Evolutionary conservation across 768 basidiomycete genomes (phyloP).

Genomic region (Cubamyces sp.): DNA sequence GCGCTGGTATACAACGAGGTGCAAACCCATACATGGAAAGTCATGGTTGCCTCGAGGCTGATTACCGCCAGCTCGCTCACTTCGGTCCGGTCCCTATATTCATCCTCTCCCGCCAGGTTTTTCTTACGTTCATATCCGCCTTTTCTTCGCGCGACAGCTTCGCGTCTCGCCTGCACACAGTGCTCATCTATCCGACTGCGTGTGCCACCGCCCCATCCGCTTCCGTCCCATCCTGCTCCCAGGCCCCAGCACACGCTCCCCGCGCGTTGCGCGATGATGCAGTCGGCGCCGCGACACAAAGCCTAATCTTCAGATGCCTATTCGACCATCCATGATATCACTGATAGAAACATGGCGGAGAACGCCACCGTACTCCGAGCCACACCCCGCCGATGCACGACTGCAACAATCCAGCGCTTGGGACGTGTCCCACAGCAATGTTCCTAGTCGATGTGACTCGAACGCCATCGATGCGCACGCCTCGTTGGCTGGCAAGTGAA

Average conservation of each 20-base stretch:
- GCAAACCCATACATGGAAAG: constrained; percentile 59
- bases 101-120: constrained; percentile 4
- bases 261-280: constrained; percentile 15
- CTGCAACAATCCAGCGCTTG: not conserved
- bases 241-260: constrained; percentile 13
- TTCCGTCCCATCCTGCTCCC: constrained; percentile 5
- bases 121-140: constrained; percentile 28
- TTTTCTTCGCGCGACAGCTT: not conserved
- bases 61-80: constrained; percentile 30
- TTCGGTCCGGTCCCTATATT: constrained; percentile 26
- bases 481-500: not conserved
- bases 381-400: not conserved
- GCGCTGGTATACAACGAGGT: constrained; percentile 57
- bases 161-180: not conserved
- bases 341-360: constrained; percentile 3
- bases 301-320: constrained; percentile 17
- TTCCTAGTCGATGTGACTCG: not conserved
- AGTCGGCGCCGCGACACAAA: not conserved
- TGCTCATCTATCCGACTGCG: not conserved
- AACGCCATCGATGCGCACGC: constrained; percentile 3
- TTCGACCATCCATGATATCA: constrained; percentile 16
- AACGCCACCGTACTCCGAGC: constrained; percentile 7
- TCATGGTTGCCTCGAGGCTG: constrained; percentile 44
- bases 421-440: not conserved
- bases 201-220: constrained; percentile 4